Percentiles rank a stretch among this genome's conserved stretches.
Evolutionary conservation across 2,329 filamentous ascomycete genomes (phyloP).

Genomic region (Penicillium sp.): DNA sequence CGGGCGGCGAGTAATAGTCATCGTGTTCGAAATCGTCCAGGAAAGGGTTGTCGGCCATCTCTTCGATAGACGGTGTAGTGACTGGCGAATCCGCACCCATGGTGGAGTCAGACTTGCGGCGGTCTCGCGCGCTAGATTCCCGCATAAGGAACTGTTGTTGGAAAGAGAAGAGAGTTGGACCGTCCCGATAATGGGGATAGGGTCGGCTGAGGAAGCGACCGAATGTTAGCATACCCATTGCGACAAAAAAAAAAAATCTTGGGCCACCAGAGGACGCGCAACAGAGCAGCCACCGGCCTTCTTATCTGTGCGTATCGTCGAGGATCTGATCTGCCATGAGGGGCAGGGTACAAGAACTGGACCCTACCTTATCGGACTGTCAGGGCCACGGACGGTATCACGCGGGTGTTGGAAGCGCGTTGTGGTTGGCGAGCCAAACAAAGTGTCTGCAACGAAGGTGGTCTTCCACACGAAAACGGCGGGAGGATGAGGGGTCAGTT

Average conservation of each 20-base stretch:
- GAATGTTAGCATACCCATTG: constrained; percentile 45
- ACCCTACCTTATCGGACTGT: constrained; percentile 15
- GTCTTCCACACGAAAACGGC: constrained; percentile 12
- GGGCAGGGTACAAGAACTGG: not conserved
- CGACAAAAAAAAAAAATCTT: constrained; percentile 12
- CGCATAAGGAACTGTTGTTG: constrained; percentile 44
- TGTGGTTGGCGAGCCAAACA: constrained; percentile 22
- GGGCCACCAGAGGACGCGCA: not conserved
- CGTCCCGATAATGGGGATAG: constrained; percentile 39
- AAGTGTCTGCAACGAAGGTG: constrained; percentile 5
- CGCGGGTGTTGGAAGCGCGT: constrained; percentile 3
- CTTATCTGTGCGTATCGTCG: constrained; percentile 5
- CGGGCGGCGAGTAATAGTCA: constrained; percentile 36
- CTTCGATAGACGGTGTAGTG: constrained; percentile 32
- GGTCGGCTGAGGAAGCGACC: constrained; percentile 43
- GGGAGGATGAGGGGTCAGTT: not conserved
- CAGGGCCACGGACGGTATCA: constrained; percentile 11
- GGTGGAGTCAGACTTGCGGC: constrained; percentile 29
- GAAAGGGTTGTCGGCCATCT: constrained; percentile 31
- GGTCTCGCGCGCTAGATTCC: constrained; percentile 26
- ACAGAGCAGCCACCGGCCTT: not conserved
- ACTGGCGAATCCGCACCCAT: constrained; percentile 30
- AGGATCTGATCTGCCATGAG: not conserved
- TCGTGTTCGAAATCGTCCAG: constrained; percentile 38
- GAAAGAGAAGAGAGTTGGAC: constrained; percentile 43